Evolutionary conservation across 495 filamentous ascomycete species (phyloP).

Genomic region (Platismatia glauca): DNA sequence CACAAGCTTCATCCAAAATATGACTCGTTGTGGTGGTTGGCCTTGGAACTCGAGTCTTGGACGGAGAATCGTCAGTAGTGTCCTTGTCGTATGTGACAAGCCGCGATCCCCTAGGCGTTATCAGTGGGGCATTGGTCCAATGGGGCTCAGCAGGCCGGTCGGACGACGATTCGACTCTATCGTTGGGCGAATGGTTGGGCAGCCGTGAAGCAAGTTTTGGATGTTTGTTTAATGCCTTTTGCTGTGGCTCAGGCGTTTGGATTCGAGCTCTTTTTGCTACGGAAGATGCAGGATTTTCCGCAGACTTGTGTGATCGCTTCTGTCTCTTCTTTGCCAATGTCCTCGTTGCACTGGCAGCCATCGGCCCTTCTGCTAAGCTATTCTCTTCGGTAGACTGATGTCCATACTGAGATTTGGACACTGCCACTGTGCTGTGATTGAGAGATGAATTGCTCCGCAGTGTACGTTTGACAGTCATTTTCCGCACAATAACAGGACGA

Average conservation of each 20-base stretch:
- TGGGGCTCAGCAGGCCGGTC: slow-evolving; percentile 55
- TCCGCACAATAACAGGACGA: background rate
- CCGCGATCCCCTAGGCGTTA: slow-evolving; percentile 69
- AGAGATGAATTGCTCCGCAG: slow-evolving; percentile 4
- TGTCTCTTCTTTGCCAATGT: background rate
- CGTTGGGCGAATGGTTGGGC: background rate
- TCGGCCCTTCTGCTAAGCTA: background rate
- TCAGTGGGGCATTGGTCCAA: slow-evolving; percentile 63
- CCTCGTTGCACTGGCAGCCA: background rate
- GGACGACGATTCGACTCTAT: background rate
- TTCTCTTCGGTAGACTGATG: background rate
- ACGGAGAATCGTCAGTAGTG: slow-evolving; percentile 46
- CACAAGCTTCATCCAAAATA: slow-evolving; percentile 67
- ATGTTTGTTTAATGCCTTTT: background rate
- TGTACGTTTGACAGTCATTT: background rate
- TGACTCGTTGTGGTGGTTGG: slow-evolving; percentile 57
- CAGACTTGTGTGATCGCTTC: background rate
- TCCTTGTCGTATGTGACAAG: slow-evolving; percentile 48
- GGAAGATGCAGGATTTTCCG: background rate
- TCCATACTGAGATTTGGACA: background rate
- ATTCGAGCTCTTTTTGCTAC: slow-evolving; percentile 6
- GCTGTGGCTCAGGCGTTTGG: background rate
- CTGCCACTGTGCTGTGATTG: background rate
- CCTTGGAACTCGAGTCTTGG: slow-evolving; percentile 41
- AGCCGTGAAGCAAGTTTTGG: background rate